A percentile compares a stretch with the other conserved stretches of the same genome.
Evolutionary conservation across 2,329 filamentous ascomycete species (phyloP).

Genomic region (Pseudogymnoascus sp.): DNA sequence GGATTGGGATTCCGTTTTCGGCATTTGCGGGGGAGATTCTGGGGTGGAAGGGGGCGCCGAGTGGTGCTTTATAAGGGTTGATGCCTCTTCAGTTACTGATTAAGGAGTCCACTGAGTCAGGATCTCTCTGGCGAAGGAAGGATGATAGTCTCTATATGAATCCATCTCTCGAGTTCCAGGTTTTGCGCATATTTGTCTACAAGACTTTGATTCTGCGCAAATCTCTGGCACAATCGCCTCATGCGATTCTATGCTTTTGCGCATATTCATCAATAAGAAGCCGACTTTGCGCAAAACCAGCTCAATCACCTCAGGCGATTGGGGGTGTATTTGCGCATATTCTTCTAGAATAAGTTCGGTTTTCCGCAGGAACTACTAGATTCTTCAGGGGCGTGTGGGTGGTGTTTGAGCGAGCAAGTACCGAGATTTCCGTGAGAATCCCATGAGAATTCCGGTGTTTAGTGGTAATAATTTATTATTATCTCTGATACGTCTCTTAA

Average conservation of each 20-base stretch:
- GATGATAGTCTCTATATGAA: too few species aligned
- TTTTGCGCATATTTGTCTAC: not conserved
- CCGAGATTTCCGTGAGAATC: not conserved
- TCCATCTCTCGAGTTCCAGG: not conserved
- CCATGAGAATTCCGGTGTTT: not conserved
- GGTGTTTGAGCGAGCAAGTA: not conserved
- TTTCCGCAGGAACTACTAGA: not conserved
- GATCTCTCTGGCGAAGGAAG: too few species aligned
- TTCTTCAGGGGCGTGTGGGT: not conserved
- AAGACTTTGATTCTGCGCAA: not conserved
- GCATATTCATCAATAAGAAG: not conserved
- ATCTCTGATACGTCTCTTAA: not conserved
- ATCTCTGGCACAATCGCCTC: not conserved
- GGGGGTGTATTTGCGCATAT: not conserved
- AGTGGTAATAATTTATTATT: not conserved
- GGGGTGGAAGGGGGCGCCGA: not conserved
- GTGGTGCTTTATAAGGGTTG: not conserved
- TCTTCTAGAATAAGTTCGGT: not conserved
- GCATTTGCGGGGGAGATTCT: not conserved
- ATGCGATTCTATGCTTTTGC: not conserved
- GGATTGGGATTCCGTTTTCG: conserved; percentile 31
- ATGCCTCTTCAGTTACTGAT: not conserved
- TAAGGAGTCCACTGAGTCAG: not conserved
- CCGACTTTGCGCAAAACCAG: not conserved
- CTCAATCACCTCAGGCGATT: not conserved